Conservation (phyloP, 2,329 filamentous ascomycete genomes). For the Raffaelea ambrosiae region DNA sequence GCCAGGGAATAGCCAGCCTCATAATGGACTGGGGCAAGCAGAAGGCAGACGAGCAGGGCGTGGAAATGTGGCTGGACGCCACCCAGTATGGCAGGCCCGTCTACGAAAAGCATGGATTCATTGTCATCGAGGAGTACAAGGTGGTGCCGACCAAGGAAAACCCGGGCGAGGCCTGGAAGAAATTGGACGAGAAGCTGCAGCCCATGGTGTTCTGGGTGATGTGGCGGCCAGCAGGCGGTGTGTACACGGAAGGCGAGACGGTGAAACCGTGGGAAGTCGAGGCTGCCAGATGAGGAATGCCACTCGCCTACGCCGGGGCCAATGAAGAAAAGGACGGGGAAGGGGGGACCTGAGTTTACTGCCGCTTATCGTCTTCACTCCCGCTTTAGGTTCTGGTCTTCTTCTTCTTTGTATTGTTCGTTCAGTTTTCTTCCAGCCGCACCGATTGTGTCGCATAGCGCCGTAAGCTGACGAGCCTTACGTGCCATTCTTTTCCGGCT, state of each 20-base stretch:
- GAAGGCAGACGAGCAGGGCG: conserved; percentile 2
- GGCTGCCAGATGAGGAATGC: background rate
- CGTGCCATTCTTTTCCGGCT: no score
- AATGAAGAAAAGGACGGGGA: no score
- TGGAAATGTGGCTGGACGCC: background rate
- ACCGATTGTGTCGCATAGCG: no score
- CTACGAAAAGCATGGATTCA: conserved; percentile 3
- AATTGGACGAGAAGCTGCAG: conserved; percentile 1
- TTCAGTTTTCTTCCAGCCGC: no score
- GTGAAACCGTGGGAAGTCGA: background rate
- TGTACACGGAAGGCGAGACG: background rate
- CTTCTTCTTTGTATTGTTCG: no score
- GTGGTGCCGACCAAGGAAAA: background rate
- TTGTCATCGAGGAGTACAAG: background rate
- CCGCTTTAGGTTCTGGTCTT: no score
- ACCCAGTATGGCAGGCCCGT: background rate
- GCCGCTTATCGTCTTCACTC: no score
- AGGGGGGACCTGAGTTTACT: no score
- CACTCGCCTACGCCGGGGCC: no score
- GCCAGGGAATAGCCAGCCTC: background rate
- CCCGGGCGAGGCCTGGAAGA: background rate
- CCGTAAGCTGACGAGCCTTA: no score
- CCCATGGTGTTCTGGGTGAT: background rate
- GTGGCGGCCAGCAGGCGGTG: background rate
- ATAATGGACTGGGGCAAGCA: background rate